A percentile compares a stretch with the other conserved stretches of the same genome.
Conservation (phyloP, 306 rosid genomes). For the Rosa multiflora region DNA sequence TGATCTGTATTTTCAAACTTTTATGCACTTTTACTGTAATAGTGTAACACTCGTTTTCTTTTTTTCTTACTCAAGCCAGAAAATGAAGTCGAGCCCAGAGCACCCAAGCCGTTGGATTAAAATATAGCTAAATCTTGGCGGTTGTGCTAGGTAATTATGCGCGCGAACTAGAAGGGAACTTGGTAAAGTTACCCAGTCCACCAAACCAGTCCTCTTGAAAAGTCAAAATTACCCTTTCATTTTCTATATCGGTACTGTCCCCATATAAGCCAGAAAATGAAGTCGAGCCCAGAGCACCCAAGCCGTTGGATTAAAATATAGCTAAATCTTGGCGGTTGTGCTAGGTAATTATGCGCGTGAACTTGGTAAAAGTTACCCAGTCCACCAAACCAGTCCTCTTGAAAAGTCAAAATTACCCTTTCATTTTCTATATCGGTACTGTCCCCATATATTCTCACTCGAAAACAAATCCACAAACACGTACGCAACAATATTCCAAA, state of each 20-base stretch:
- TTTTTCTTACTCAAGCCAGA: neutral
- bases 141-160: constrained; percentile 6
- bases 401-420: constrained; percentile 17
- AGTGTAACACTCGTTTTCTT: too few relatives aligned
- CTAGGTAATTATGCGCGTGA: constrained; percentile 12
- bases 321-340: neutral
- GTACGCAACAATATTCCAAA: too few relatives aligned
- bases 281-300: neutral
- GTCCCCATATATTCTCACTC: neutral
- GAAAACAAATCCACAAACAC: neutral
- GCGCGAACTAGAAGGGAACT: neutral
- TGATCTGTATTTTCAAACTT: too few relatives aligned
- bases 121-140: neutral
- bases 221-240: constrained; percentile 11
- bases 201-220: neutral
- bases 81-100: neutral
- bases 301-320: neutral
- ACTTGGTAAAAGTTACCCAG: neutral
- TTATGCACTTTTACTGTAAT: too few relatives aligned
- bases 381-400: neutral
- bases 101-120: neutral
- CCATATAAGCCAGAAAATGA: neutral
- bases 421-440: neutral
- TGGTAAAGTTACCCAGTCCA: neutral
- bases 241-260: neutral